phyloP scores from a whole-genome alignment of 2,329 filamentous ascomycete genomes.

The Trichoderma sp. region DNA sequence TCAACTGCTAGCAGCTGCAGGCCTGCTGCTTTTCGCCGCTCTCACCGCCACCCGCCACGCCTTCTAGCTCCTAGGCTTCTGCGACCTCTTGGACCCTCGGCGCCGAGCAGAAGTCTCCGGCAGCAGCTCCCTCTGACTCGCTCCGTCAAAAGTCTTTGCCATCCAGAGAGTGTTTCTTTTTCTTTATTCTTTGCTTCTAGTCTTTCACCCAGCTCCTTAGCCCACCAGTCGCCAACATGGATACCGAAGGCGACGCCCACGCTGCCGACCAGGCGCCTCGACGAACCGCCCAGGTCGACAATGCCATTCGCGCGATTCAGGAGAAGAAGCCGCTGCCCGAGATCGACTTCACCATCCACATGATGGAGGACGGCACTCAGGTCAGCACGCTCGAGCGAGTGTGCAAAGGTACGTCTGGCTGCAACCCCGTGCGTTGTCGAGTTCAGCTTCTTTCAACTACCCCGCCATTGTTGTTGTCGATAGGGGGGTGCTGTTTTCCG shows the following conservation, averaged over 20 bases:
- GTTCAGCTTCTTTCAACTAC: constrained; percentile 15
- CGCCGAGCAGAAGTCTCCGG: constrained; percentile 7
- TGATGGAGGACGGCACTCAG: constrained; percentile 95
- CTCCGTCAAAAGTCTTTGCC: not conserved
- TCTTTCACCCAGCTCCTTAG: constrained; percentile 3
- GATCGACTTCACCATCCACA: constrained; percentile 98
- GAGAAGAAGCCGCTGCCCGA: constrained; percentile 95
- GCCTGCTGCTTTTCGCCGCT: constrained; percentile 17
- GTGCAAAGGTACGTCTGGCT: constrained; percentile 78
- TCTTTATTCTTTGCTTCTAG: not conserved
- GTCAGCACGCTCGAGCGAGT: constrained; percentile 95
- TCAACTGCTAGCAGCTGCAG: constrained; percentile 19
- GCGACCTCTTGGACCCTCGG: constrained; percentile 17
- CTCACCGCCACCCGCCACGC: constrained; percentile 24
- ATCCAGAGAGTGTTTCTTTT: not conserved
- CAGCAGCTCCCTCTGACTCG: not conserved
- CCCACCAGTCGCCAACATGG: constrained; percentile 46
- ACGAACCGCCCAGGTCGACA: constrained; percentile 71
- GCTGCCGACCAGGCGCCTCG: constrained; percentile 39
- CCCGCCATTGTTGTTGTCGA: constrained; percentile 23
- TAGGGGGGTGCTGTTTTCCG: not conserved
- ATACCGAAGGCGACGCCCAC: constrained; percentile 46
- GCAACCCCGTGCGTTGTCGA: not conserved
- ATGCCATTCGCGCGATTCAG: constrained; percentile 86
- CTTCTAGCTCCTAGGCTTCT: constrained; percentile 8